phyloP scores from a whole-genome alignment of 176 grass and related monocot genomes.

The Carex myosuroides region DNA sequence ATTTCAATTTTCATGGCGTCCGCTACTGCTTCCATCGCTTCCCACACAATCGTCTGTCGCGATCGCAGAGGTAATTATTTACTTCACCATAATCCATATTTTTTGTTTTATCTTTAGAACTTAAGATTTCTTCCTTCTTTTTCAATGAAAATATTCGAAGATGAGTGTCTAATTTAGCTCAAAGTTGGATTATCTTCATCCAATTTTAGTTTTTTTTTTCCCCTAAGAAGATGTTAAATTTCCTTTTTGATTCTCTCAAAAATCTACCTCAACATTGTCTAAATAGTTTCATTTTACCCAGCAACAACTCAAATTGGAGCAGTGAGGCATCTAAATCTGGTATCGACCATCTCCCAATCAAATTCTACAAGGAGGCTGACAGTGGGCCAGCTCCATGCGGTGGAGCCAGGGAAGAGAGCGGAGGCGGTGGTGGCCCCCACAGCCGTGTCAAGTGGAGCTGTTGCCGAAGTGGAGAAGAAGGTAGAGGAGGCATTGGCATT shows the following conservation, averaged over 20 bases:
- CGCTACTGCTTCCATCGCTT: slow-evolving; percentile 63
- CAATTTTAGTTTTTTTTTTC: neutral
- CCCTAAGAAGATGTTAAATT: neutral
- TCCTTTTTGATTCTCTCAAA: neutral
- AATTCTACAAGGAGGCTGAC: slow-evolving; percentile 34
- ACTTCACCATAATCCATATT: neutral
- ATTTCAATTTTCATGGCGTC: slow-evolving; percentile 45
- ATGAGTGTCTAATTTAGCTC: neutral
- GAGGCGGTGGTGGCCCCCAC: slow-evolving; percentile 35
- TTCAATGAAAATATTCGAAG: neutral
- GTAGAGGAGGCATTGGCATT: neutral
- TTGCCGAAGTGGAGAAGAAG: slow-evolving; percentile 22
- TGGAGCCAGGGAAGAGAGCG: slow-evolving; percentile 41
- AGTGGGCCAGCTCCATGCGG: slow-evolving; percentile 44
- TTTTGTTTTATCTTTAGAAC: no score
- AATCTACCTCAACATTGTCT: neutral
- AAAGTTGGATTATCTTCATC: neutral
- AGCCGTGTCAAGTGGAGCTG: slow-evolving; percentile 26
- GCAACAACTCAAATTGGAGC: slow-evolving; percentile 44
- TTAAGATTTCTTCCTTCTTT: neutral
- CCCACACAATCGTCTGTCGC: slow-evolving; percentile 37
- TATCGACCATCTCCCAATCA: slow-evolving; percentile 1
- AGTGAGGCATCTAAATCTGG: slow-evolving; percentile 39
- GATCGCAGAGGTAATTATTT: slow-evolving; percentile 51
- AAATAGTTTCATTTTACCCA: neutral